These are phyloP conservation scores for Pythium graminicola DNA, from an alignment of 352 stramenopile species.

Conservation along the genomic window DNA sequence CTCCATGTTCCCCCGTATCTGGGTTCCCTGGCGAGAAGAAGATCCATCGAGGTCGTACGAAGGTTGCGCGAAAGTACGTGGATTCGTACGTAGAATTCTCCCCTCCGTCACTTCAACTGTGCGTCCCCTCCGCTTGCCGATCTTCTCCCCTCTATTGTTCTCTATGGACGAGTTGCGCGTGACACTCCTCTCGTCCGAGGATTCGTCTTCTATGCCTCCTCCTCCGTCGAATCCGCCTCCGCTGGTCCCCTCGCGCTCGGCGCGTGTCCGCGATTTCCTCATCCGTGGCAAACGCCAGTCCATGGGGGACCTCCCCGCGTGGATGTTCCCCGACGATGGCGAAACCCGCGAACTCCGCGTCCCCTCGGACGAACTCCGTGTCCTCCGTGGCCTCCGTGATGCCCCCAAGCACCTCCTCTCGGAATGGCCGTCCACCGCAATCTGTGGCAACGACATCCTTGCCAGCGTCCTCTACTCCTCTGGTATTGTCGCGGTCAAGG, in stretches of 20 bases:
- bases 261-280: slow-evolving; percentile 25
- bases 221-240: neutral
- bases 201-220: neutral
- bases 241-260: slow-evolving; percentile 10
- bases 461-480: slow-evolving; percentile 90
- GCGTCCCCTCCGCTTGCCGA: neutral
- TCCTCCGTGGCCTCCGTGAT: slow-evolving; percentile 23
- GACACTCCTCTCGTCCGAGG: slow-evolving; percentile 20
- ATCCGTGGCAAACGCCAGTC: slow-evolving; percentile 20
- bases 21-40: no score
- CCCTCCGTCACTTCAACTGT: neutral
- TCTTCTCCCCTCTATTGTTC: neutral
- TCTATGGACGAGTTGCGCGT: slow-evolving; percentile 25
- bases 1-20: slow-evolving; percentile 1
- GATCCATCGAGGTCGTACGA: slow-evolving; percentile 12
- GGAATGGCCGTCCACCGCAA: slow-evolving; percentile 91
- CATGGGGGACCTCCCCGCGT: slow-evolving; percentile 20
- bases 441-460: slow-evolving; percentile 95
- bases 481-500: slow-evolving; percentile 76
- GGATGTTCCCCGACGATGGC: slow-evolving; percentile 28
- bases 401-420: slow-evolving; percentile 52
- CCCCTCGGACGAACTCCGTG: slow-evolving; percentile 22
- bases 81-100: neutral
- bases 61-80: slow-evolving; percentile 9
- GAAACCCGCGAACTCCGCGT: slow-evolving; percentile 19